phyloP scores from a whole-genome alignment of 192 early-diverging fungal species.

The Backusella luteola region DNA sequence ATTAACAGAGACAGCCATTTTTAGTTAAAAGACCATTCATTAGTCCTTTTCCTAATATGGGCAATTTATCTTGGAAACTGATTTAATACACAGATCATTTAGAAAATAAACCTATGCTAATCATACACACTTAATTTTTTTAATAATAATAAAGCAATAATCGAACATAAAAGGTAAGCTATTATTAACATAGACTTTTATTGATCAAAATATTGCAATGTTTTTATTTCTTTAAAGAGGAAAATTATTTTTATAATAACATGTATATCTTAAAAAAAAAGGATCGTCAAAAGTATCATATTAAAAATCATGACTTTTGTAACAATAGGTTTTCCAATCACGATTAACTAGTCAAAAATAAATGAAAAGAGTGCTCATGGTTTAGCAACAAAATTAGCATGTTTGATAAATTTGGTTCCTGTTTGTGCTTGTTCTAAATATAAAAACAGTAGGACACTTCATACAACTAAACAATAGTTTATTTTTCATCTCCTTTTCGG shows the following conservation, averaged over 20 bases:
- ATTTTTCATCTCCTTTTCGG: not conserved
- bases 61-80: not conserved
- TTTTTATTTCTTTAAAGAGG: not conserved
- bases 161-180: not conserved
- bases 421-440: not conserved
- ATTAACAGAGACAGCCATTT: not conserved
- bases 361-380: not conserved
- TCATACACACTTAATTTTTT: not conserved
- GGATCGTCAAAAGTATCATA: not conserved
- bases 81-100: not conserved
- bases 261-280: not conserved
- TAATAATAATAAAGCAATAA: not conserved
- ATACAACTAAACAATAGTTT: not conserved
- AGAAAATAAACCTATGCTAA: not conserved
- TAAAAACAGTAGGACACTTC: not conserved
- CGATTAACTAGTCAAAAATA: not conserved
- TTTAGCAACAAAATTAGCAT: not conserved
- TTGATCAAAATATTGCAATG: not conserved
- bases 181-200: not conserved
- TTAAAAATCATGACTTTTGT: not conserved
- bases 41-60: not conserved
- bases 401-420: not conserved
- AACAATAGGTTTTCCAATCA: not conserved
- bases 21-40: not conserved
- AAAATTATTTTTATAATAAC: not conserved